A percentile compares a stretch with the other conserved stretches of the same genome.
Conservation (phyloP, 331 rosid genomes). For the Quercus phellos region DNA sequence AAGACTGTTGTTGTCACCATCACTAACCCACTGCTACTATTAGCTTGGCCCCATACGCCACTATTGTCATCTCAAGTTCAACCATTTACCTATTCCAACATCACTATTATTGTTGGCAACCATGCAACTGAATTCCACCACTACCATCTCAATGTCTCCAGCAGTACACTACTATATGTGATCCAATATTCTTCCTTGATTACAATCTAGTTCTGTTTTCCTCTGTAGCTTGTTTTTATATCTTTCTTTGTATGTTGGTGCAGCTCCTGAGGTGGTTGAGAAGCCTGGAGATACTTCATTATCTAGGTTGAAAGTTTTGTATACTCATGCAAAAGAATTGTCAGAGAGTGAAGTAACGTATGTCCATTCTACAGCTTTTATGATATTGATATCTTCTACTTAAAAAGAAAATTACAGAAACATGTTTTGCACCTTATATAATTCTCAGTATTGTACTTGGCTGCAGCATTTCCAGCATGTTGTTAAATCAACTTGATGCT, state of each 20-base stretch:
- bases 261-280: constrained; percentile 97
- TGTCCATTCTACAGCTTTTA: constrained; percentile 15
- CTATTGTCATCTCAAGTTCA: background rate
- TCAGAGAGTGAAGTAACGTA: constrained; percentile 79
- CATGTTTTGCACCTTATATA: constrained; percentile 10
- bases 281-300: constrained; percentile 92
- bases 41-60: background rate
- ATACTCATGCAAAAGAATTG: constrained; percentile 76
- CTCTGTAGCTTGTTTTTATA: constrained; percentile 14
- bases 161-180: background rate
- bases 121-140: no score
- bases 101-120: background rate
- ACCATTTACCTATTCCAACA: background rate
- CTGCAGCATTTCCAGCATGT: constrained; percentile 57
- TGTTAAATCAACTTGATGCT: constrained; percentile 68
- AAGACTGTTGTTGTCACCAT: background rate
- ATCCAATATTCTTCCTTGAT: constrained; percentile 4
- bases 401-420: background rate
- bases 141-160: constrained; percentile 1
- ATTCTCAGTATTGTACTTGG: constrained; percentile 22
- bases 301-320: constrained; percentile 51
- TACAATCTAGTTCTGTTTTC: constrained; percentile 1
- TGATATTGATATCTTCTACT: constrained; percentile 11
- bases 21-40: background rate
- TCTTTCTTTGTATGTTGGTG: constrained; percentile 18